A percentile compares a stretch with the other conserved stretches of the same genome.
Evolutionary conservation across 805 yeast species (phyloP).

Genomic region (Kluyveromyces starmeri): DNA sequence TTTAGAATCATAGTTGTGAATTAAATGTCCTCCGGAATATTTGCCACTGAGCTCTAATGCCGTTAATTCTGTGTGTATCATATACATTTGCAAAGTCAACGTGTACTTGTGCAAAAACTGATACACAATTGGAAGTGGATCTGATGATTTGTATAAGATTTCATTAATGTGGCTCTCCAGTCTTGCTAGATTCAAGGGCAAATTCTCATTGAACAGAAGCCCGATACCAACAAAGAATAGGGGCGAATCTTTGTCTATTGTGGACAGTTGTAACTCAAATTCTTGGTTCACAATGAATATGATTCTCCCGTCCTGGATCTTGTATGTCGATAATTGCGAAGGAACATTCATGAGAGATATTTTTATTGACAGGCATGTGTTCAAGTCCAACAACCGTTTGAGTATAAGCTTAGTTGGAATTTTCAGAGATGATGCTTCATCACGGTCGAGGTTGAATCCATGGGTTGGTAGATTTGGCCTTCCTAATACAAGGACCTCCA

Average conservation of each 20-base stretch:
- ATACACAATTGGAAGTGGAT: conserved; percentile 23
- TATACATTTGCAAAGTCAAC: conserved; percentile 26
- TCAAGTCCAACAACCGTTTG: conserved; percentile 55
- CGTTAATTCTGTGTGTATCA: conserved; percentile 24
- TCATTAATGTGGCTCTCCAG: conserved; percentile 28
- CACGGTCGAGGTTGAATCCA: conserved; percentile 38
- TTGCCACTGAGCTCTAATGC: conserved; percentile 24
- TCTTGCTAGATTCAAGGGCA: conserved; percentile 23
- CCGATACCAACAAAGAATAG: conserved; percentile 73
- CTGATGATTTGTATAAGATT: conserved; percentile 21
- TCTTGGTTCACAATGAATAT: conserved; percentile 53
- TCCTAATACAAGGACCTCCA: conserved; percentile 75
- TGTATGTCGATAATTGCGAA: conserved; percentile 49
- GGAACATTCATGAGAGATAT: conserved; percentile 70
- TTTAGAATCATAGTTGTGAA: conserved; percentile 28
- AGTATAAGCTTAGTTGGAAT: conserved; percentile 50
- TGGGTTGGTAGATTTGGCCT: conserved; percentile 66
- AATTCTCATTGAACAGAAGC: conserved; percentile 37
- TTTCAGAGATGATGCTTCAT: conserved; percentile 11
- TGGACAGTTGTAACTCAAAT: conserved; percentile 71
- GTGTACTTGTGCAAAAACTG: conserved; percentile 28
- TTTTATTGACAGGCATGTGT: conserved; percentile 63
- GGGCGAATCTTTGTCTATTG: conserved; percentile 59
- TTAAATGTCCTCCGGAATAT: conserved; percentile 26
- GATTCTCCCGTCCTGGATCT: conserved; percentile 68